A percentile compares a stretch with the other conserved stretches of the same genome.
Evolutionary conservation across 148 eudicot genomes (phyloP).

Genomic region (Fagopyrum homotropicum): DNA sequence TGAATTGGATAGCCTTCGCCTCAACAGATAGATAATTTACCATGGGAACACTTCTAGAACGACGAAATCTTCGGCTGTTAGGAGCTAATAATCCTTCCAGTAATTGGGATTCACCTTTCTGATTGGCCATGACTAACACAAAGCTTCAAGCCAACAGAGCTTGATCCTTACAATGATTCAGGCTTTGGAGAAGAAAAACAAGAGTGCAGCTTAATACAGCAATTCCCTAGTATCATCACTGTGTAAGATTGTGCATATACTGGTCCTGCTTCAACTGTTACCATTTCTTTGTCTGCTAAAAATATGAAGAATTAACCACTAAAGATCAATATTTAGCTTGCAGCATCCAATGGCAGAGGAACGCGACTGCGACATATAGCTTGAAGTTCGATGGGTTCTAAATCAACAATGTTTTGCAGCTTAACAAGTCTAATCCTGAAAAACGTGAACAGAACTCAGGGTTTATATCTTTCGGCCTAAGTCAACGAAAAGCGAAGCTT

Average conservation of each 20-base stretch:
- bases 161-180: not conserved
- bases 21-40: conserved; percentile 31
- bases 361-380: not conserved
- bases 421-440: too few relatives aligned
- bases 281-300: not conserved
- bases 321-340: not conserved
- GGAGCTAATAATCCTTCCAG: conserved; percentile 22
- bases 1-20: conserved; percentile 12
- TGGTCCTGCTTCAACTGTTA: not conserved
- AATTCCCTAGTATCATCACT: too few relatives aligned
- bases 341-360: not conserved
- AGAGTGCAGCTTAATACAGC: too few relatives aligned
- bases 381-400: too few relatives aligned
- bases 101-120: conserved; percentile 7
- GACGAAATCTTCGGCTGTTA: conserved; percentile 39
- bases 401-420: too few relatives aligned
- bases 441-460: too few relatives aligned
- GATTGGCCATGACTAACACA: not conserved
- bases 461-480: too few relatives aligned
- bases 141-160: not conserved
- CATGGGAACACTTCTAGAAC: conserved; percentile 57
- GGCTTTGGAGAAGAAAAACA: not conserved
- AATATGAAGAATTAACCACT: too few relatives aligned
- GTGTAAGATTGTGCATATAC: too few relatives aligned
- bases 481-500: too few relatives aligned